Evolutionary conservation across 768 basidiomycete species (phyloP).

Genomic region (Leccinum imitatum): DNA sequence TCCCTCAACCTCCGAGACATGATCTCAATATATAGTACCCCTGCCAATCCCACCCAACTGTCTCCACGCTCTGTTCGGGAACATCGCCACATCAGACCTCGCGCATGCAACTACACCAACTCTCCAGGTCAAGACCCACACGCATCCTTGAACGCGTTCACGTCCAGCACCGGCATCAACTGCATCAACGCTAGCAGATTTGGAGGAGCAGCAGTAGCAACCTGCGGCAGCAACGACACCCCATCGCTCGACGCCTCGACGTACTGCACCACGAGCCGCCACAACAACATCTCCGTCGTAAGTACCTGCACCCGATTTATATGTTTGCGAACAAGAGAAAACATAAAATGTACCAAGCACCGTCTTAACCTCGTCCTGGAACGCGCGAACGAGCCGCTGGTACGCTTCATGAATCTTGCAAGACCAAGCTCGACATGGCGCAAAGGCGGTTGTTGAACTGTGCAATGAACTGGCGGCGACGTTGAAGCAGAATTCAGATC

Average conservation of each 20-base stretch:
- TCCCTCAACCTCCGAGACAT: conserved; percentile 73
- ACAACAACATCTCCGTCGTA: conserved; percentile 75
- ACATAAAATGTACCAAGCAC: conserved; percentile 45
- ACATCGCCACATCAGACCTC: not conserved
- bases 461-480: conserved; percentile 57
- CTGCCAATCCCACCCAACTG: conserved; percentile 53
- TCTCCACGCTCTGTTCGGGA: conserved; percentile 39
- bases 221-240: conserved; percentile 1
- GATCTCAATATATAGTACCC: conserved; percentile 62
- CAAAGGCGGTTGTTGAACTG: conserved; percentile 44
- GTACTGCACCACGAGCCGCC: conserved; percentile 78
- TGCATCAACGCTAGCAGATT: conserved; percentile 52
- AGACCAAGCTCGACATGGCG: conserved; percentile 20
- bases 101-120: conserved; percentile 14
- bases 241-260: conserved; percentile 31
- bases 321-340: not conserved
- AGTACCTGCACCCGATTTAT: conserved; percentile 36
- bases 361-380: conserved; percentile 49
- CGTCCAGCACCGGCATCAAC: conserved; percentile 54
- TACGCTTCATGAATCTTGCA: conserved; percentile 68
- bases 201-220: not conserved
- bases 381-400: conserved; percentile 41
- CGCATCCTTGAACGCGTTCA: conserved; percentile 57
- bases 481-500: conserved; percentile 40
- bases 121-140: conserved; percentile 52